Base-by-base conservation (phyloP, 1,284 basidiomycete genomes). In the Apiotrichum mycotoxinovorans region DNA sequence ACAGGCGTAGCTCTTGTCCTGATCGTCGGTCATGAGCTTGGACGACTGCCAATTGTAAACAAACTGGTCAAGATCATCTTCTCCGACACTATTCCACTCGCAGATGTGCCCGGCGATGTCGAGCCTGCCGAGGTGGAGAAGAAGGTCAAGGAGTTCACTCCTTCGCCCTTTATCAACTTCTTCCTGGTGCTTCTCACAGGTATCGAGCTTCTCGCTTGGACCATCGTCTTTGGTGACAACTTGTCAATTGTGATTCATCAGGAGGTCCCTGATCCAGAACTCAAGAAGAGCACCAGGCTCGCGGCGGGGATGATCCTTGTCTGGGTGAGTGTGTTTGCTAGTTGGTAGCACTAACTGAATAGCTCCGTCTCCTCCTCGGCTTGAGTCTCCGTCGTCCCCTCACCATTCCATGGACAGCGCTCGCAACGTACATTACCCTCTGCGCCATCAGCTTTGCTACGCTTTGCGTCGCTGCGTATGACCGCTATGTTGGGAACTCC, bases 371-470 rank as follows among this genome's bases (percentile, higher is more conserved):
- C 11, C 46, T 48, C 22, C 26, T 48, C 12, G 27, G 37, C 33
- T 10, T 30, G 20, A 48, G 46, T 22, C 33, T 48, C 20, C 20
- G 46, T 4, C 69, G 73, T 1, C 65, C 69, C 2, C 57, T 65
- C 8, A 74, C 69, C 1, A 74, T 74, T 0, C 69, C 71, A 2
- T 74, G 70, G 67, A 58, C 71, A 5, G 54, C 62, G 3, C 51
- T 72, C 15, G 45, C 59, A n/a, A 56, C 68, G 23, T 70, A 73
- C 56, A 17, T 66, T n/a, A 27, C 67, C 15, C 61, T 73, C 12
- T 64, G 63, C 41, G 34, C 50, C 4, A 27, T 64, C 1, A 73
- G 73, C 1, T 17, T 64, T 35, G 57, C 66, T 20, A 59, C 61
- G 2, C 51, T 76, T 11, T 57, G 57, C 22, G 53, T 69, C 12